Evolutionary conservation across 2,329 filamentous ascomycete species (phyloP).

Genomic region (Fusarium beomiforme): DNA sequence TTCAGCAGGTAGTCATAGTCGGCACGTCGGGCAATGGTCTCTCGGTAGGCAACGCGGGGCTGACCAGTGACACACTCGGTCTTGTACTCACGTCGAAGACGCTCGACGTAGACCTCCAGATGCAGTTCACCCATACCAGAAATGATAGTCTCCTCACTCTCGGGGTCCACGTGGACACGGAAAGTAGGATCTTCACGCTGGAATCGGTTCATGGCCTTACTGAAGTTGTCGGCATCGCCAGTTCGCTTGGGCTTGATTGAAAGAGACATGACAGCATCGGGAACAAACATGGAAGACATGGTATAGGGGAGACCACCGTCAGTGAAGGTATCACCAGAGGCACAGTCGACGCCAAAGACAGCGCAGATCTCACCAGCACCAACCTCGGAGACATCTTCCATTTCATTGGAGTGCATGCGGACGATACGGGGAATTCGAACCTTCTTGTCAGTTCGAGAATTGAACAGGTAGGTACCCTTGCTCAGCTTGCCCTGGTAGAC

Average conservation of each 20-base stretch:
- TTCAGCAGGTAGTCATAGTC: slow-evolving; percentile 94
- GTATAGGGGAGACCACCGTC: slow-evolving; percentile 91
- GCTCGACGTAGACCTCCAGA: slow-evolving; percentile 96
- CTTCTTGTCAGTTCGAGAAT: slow-evolving; percentile 93
- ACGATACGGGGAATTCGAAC: slow-evolving; percentile 97
- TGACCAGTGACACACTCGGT: slow-evolving; percentile 96
- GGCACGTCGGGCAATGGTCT: slow-evolving; percentile 83
- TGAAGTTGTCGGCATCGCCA: slow-evolving; percentile 93
- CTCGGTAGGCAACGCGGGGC: slow-evolving; percentile 95
- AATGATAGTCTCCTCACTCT: slow-evolving; percentile 97
- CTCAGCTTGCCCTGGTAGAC: slow-evolving; percentile 94
- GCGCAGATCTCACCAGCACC: slow-evolving; percentile 98
- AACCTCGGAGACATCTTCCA: slow-evolving; percentile 95
- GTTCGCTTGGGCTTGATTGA: slow-evolving; percentile 96
- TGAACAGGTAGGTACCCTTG: slow-evolving; percentile 92
- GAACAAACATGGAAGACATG: slow-evolving; percentile 98
- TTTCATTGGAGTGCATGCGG: slow-evolving; percentile 99
- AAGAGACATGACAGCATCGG: slow-evolving; percentile 96
- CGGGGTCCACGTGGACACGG: slow-evolving; percentile 89
- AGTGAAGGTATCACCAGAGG: slow-evolving; percentile 97
- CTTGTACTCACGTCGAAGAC: slow-evolving; percentile 95
- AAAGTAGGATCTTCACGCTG: slow-evolving; percentile 98
- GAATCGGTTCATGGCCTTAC: slow-evolving; percentile 98
- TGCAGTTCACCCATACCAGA: slow-evolving; percentile 98
- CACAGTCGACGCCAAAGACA: slow-evolving; percentile 97